Evolutionary conservation across 2,329 filamentous ascomycete genomes (phyloP), one percentile per base, ranked within the genome.

Genomic region (Capronia coronata): DNA sequence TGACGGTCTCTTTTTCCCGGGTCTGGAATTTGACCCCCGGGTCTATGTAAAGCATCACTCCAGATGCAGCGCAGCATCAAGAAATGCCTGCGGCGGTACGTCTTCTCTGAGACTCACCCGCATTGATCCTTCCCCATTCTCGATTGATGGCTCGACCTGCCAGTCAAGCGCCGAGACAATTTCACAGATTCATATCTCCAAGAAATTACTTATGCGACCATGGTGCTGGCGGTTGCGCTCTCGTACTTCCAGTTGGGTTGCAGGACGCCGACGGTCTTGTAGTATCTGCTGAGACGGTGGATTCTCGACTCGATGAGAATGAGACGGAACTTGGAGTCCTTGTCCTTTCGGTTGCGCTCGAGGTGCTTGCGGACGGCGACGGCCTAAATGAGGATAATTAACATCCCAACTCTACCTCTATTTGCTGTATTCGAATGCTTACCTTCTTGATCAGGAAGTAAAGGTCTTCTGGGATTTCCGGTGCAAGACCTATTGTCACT

Each of bases 371-470:
- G 91, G 79, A 98, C 93, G 71, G 90, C 86, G 67, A 96, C 90
- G 66, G 90, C 90, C 89, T 93, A 25, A 44, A 7, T n/a, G 13
- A 6, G 6, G 9, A 41, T n/a, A 18, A 27, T 51, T 8, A 32
- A 10, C 16, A 38, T 25, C 25, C 40, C 18, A 3, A 1, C 13
- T 13, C 16, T 46, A n/a, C 9, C 37, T 7, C 18, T 11, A 5
- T 4, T n/a, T n/a, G n/a, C n/a, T 16, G n/a, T 10, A 7, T 25
- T 41, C 47, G 9, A 41, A 43, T 43, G 61, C 67, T 68, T 71
- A 94, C 91, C 89, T 98, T 98, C 87, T 96, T 96, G 87, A 97
- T 97, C 74, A 97, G 81, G 87, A 95, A 94, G 86, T 97, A 98
- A 65, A 97, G 86, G 77, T 98, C 93, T 84, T 98, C 93, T 71